Evolutionary conservation across 495 filamentous ascomycete species (phyloP), one percentile per base, ranked within the genome.

Genomic region (Neurospora sp.): DNA sequence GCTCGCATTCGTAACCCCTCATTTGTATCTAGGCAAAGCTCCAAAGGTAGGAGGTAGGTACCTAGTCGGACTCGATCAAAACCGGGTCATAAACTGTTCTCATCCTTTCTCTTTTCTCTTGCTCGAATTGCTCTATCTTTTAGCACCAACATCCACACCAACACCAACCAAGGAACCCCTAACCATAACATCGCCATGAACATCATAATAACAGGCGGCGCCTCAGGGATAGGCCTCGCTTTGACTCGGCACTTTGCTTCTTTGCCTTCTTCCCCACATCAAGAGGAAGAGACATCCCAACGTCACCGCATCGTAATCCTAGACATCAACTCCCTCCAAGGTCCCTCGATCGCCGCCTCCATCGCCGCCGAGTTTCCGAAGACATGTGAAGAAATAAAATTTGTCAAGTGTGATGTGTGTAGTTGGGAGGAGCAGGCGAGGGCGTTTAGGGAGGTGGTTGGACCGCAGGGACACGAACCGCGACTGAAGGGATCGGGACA

Each of bases 221-320:
- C 84, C 20, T 87, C 85, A 70, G 88, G 87, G 14, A 88, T 90
- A 39, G 88, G 88, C 4, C 82, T 88, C 7, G 80, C 83, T 0
- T 84, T 88, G 72, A 83, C 79, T 18, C 77, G 80, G 14, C 81
- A 88, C 75, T 86, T 89, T 73, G 81, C 85, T 69, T 82, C 84
- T 16, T 79, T 83, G 39, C 78, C 82, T 23, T 9, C n/a, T 20
- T 77, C 85, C 73, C 78, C 78, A 0, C 79, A 88, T 60, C 79
- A 0, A 44, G 5, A 44, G 2, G 27, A 31, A 42, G 40, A 44
- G 12, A 31, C 31, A 18, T 8, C 41, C 35, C 35, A 35, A 35
- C 35, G 82, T 27, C 78, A 86, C 74, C 77, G 78, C 1, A 79
- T 90, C 69, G 83, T 84, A 20, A 83, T 90, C 39, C 76, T 90